phyloP scores from a whole-genome alignment of 176 grass and related monocot species.

The Ananas comosus region DNA sequence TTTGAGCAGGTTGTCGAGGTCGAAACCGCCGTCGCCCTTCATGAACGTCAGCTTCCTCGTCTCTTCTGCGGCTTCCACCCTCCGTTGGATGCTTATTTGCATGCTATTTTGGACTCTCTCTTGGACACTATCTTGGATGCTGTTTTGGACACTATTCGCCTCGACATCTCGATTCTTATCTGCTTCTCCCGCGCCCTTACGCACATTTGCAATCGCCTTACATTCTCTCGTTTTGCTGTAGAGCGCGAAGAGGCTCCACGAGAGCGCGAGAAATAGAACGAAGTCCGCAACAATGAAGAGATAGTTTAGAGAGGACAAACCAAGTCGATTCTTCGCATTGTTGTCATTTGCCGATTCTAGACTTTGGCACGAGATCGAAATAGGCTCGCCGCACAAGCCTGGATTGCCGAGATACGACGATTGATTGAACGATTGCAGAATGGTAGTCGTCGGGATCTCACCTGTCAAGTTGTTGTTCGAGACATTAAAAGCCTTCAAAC shows the following conservation, averaged over 20 bases:
- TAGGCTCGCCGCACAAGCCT: background rate
- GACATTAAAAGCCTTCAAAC: too few species aligned
- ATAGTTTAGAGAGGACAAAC: too few species aligned
- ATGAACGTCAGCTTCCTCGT: slow-evolving; percentile 6
- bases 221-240: too few species aligned
- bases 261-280: too few species aligned
- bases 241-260: too few species aligned
- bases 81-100: background rate
- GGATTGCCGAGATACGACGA: background rate
- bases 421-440: background rate
- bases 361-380: background rate
- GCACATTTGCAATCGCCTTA: too few species aligned
- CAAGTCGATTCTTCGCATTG: too few species aligned
- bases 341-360: background rate
- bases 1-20: slow-evolving; percentile 2
- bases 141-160: background rate
- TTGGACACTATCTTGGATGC: background rate
- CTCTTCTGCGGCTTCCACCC: background rate
- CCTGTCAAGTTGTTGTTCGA: background rate
- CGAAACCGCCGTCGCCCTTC: background rate
- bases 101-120: background rate
- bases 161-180: too few species aligned
- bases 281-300: too few species aligned
- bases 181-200: too few species aligned
- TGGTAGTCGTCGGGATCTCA: background rate